Conservation (phyloP, 305 asterid genomes). For the Lippia alba region DNA sequence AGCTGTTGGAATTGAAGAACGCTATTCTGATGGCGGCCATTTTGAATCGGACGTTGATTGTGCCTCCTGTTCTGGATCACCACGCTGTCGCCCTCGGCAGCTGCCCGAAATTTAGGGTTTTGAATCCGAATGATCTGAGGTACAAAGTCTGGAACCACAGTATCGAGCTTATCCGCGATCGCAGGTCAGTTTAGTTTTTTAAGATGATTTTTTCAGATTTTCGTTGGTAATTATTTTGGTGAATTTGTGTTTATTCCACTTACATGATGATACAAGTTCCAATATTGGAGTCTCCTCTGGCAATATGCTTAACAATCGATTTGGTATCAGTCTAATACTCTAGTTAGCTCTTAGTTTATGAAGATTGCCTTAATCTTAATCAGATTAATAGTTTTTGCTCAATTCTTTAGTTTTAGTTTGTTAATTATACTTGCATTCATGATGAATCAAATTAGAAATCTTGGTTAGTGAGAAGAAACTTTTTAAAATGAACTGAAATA, state of each 20-base stretch:
- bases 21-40: slow-evolving; percentile 74
- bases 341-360: slow-evolving; percentile 1
- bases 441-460: not conserved
- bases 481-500: slow-evolving; percentile 15
- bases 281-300: slow-evolving; percentile 14
- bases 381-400: not conserved
- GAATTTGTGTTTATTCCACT: slow-evolving; percentile 12
- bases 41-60: slow-evolving; percentile 78
- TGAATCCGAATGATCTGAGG: slow-evolving; percentile 72
- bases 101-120: slow-evolving; percentile 94
- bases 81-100: slow-evolving; percentile 92
- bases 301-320: not conserved
- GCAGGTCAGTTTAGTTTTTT: slow-evolving; percentile 53
- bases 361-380: not conserved
- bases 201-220: not conserved
- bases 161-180: slow-evolving; percentile 60
- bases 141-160: slow-evolving; percentile 86
- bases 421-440: slow-evolving; percentile 5
- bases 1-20: slow-evolving; percentile 86
- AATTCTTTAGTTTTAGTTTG: slow-evolving; percentile 12
- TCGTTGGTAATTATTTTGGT: not conserved
- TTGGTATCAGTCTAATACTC: not conserved
- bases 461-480: not conserved
- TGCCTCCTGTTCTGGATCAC: slow-evolving; percentile 94
- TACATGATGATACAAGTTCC: slow-evolving; percentile 11